A percentile compares a stretch with the other conserved stretches of the same genome.
These are phyloP conservation scores for Moelleriella libera DNA, from an alignment of 2,329 filamentous ascomycete genomes.

Conservation along the genomic window DNA sequence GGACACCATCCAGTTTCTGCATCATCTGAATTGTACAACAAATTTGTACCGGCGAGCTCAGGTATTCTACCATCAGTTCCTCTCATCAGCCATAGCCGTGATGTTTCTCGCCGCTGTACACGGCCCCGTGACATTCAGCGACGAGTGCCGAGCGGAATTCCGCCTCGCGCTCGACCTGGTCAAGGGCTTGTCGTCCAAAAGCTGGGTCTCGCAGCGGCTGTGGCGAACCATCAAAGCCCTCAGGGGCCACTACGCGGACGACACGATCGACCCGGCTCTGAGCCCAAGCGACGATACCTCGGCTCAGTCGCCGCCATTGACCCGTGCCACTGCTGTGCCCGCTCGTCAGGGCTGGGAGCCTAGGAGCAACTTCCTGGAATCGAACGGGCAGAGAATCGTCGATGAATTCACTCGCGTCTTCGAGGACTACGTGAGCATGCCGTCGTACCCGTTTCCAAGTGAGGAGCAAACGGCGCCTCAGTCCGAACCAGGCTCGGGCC, in stretches of 20 bases:
- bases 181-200: constrained; percentile 56
- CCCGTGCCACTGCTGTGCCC: no score
- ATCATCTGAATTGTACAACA: constrained; percentile 55
- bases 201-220: constrained; percentile 56
- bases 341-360: no score
- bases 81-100: constrained; percentile 60
- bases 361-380: no score
- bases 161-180: constrained; percentile 66
- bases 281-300: constrained; percentile 29
- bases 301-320: constrained; percentile 34
- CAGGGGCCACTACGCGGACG: constrained; percentile 38
- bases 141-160: constrained; percentile 58
- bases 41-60: constrained; percentile 60
- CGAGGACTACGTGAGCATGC: constrained; percentile 21
- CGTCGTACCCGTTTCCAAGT: constrained; percentile 16
- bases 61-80: constrained; percentile 69
- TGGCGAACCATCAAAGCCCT: constrained; percentile 61
- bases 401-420: constrained; percentile 17
- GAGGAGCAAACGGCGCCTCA: constrained; percentile 11
- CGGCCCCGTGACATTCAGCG: constrained; percentile 56
- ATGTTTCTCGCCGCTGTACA: constrained; percentile 66
- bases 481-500: constrained; percentile 11
- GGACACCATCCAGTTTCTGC: constrained; percentile 60
- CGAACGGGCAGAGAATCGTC: no score
- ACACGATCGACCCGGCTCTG: constrained; percentile 52